Percentiles rank a stretch among this genome's conserved stretches.
Evolutionary conservation across 371 early-diverging fungal species (phyloP).

Genomic region (Mucor circinelloides): DNA sequence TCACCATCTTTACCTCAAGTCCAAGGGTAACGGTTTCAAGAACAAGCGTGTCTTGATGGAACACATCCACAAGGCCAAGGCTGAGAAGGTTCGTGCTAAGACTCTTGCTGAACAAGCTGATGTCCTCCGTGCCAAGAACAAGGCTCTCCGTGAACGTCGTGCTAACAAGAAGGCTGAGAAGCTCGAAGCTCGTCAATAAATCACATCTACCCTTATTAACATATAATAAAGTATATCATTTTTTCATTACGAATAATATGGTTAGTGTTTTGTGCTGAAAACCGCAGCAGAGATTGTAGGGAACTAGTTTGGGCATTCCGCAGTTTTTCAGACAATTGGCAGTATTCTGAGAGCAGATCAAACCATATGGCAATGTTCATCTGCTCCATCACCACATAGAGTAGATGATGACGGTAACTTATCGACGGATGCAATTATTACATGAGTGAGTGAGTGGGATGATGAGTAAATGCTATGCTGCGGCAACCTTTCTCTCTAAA

Average conservation of each 20-base stretch:
- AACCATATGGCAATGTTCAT: no score
- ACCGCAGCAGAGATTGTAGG: neutral
- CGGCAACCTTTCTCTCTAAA: no score
- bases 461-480: no score
- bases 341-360: no score
- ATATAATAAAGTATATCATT: neutral
- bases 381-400: no score
- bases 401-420: no score
- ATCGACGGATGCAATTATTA: no score
- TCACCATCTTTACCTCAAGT: conserved; percentile 97
- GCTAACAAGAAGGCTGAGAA: conserved; percentile 84
- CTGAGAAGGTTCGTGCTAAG: conserved; percentile 97
- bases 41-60: conserved; percentile 99
- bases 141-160: conserved; percentile 96
- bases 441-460: no score
- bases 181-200: conserved; percentile 19
- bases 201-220: neutral
- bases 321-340: no score
- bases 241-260: neutral
- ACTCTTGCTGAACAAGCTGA: conserved; percentile 97
- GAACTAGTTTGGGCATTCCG: no score
- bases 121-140: conserved; percentile 96
- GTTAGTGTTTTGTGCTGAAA: neutral
- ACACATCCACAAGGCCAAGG: conserved; percentile 99
- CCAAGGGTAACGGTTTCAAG: conserved; percentile 99